Percentiles rank a stretch among this genome's conserved stretches.
Evolutionary conservation across 2,329 filamentous ascomycete genomes (phyloP).

Genomic region (Botrytis fragariae): DNA sequence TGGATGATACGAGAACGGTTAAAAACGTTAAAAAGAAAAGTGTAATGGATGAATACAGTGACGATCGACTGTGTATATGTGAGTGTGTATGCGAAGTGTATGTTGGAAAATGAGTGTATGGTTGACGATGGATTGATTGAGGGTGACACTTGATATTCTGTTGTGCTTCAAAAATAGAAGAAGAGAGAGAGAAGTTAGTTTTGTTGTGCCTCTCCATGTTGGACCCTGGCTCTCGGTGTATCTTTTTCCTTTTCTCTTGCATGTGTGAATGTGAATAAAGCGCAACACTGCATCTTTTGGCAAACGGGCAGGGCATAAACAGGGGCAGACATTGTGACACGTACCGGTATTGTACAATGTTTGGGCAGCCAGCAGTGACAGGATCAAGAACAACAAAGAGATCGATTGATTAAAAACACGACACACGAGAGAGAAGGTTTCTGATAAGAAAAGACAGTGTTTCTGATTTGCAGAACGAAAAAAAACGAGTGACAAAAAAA

Average conservation of each 20-base stretch:
- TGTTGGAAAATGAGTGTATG: slow-evolving; percentile 15
- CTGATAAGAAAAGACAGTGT: not conserved
- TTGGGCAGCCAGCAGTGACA: not conserved
- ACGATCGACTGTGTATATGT: not conserved
- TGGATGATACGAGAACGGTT: slow-evolving; percentile 6
- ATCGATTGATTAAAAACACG: slow-evolving; percentile 13
- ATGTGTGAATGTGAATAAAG: not conserved
- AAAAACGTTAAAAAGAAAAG: slow-evolving; percentile 9
- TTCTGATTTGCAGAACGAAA: not conserved
- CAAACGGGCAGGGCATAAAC: slow-evolving; percentile 1
- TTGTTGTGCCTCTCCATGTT: not conserved
- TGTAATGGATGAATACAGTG: not conserved
- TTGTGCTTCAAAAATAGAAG: slow-evolving; percentile 7
- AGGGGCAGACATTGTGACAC: slow-evolving; percentile 16
- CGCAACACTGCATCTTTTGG: not conserved
- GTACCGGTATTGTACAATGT: slow-evolving; percentile 7
- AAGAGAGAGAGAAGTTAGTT: slow-evolving; percentile 13
- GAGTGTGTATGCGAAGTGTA: not conserved
- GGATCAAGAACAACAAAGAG: not conserved
- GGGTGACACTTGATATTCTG: not conserved
- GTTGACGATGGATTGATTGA: not conserved
- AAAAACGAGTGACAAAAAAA: slow-evolving; percentile 11
- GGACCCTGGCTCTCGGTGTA: slow-evolving; percentile 5
- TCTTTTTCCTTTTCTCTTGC: not conserved
- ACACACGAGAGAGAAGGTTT: not conserved